Evolutionary conservation across 805 yeast species (phyloP).

Genomic region (Osmozyma mogii): DNA sequence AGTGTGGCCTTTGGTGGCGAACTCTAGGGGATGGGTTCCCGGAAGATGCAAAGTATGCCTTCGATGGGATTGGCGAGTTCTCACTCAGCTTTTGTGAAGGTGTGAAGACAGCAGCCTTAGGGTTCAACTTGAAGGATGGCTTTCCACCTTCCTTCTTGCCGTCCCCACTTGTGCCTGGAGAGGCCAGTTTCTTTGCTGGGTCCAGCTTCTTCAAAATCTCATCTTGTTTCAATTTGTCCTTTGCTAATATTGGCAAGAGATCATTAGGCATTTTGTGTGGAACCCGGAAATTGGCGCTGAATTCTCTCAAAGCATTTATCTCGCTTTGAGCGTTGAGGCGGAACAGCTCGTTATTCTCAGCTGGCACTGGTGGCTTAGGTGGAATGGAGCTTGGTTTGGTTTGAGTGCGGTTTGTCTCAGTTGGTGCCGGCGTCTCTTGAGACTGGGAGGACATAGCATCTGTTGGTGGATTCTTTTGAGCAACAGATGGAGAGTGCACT

Average conservation of each 20-base stretch:
- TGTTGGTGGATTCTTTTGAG: conserved; percentile 12
- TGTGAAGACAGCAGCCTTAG: conserved; percentile 59
- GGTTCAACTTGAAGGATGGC: conserved; percentile 62
- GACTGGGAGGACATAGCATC: conserved; percentile 29
- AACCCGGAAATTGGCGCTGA: conserved; percentile 74
- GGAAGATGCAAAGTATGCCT: conserved; percentile 17
- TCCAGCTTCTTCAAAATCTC: conserved; percentile 42
- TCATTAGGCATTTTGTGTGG: conserved; percentile 55
- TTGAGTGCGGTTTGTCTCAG: neutral
- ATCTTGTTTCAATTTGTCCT: conserved; percentile 58
- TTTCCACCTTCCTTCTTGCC: conserved; percentile 17
- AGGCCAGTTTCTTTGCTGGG: conserved; percentile 2
- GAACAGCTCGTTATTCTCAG: conserved; percentile 27
- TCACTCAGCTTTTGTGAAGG: conserved; percentile 30
- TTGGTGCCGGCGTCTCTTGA: neutral
- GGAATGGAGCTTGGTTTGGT: conserved; percentile 4
- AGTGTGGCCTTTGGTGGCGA: conserved; percentile 23
- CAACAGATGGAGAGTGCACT: conserved; percentile 1
- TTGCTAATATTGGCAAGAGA: conserved; percentile 60
- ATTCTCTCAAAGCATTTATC: conserved; percentile 63
- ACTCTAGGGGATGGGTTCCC: conserved; percentile 28
- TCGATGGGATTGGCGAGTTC: conserved; percentile 20
- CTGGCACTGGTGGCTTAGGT: conserved; percentile 4
- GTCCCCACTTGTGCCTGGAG: conserved; percentile 31
- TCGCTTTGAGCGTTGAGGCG: conserved; percentile 50